These are phyloP conservation scores for Brassica rapa DNA, from an alignment of 345 rosid genomes.

Conservation along the genomic window DNA sequence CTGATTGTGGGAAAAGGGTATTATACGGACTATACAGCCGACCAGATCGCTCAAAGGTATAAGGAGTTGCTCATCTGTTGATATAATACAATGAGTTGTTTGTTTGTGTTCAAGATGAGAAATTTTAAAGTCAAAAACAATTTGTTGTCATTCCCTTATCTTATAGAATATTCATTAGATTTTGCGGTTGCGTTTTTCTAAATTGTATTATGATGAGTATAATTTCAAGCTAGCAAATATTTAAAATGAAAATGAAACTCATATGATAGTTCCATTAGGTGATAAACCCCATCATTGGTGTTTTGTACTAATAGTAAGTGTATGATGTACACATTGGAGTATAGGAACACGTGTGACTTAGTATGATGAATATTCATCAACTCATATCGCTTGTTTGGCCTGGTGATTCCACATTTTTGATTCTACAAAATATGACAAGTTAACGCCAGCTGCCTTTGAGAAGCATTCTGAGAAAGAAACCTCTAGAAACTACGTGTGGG, in stretches of 20 bases:
- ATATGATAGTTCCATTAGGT: background rate
- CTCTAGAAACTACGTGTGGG: conserved; percentile 87
- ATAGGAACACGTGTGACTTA: background rate
- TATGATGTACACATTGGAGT: background rate
- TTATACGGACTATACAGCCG: conserved; percentile 72
- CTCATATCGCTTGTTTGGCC: background rate
- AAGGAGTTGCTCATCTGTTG: conserved; percentile 37
- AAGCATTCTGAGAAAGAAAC: conserved; percentile 96
- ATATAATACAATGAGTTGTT: background rate
- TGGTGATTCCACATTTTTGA: too few species aligned
- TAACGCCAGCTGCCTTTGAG: conserved; percentile 93
- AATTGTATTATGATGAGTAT: background rate
- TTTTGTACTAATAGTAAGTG: background rate
- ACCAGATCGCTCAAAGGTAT: conserved; percentile 55
- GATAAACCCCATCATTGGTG: background rate
- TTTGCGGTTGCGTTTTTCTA: background rate
- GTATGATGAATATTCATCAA: background rate
- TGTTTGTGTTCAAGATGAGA: background rate
- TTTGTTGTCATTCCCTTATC: background rate
- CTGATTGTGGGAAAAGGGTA: conserved; percentile 72
- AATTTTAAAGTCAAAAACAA: background rate
- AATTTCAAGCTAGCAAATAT: background rate
- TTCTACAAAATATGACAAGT: too few species aligned
- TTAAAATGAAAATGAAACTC: background rate
- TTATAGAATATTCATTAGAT: background rate